A percentile compares a stretch with the other conserved stretches of the same genome.
phyloP scores from a whole-genome alignment of 441 rosid species.

The Cnidoscolus chayamansa region DNA sequence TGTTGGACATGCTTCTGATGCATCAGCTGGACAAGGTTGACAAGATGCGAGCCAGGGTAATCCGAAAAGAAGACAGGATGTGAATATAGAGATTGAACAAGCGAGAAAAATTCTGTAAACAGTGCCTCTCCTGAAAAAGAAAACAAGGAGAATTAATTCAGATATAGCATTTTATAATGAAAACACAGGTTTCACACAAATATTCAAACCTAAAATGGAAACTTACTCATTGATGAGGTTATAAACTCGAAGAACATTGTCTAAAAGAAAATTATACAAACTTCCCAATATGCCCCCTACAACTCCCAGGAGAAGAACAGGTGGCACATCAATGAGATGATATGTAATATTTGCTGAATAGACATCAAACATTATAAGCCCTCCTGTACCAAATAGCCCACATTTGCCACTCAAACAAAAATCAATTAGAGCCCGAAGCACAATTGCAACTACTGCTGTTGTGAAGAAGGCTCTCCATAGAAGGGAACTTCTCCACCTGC shows the following conservation, averaged over 20 bases:
- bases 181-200: slow-evolving; percentile 10
- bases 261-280: slow-evolving; percentile 59
- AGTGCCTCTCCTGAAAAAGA: slow-evolving; percentile 54
- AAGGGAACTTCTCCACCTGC: slow-evolving; percentile 94
- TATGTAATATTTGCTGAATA: slow-evolving; percentile 59
- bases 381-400: slow-evolving; percentile 85
- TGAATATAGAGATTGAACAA: slow-evolving; percentile 61
- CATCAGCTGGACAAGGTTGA: slow-evolving; percentile 61
- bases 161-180: slow-evolving; percentile 1
- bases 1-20: slow-evolving; percentile 74
- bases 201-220: slow-evolving; percentile 13
- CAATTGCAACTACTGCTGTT: slow-evolving; percentile 71
- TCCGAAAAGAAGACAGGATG: slow-evolving; percentile 85
- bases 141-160: slow-evolving; percentile 15
- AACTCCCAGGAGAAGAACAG: slow-evolving; percentile 69
- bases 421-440: slow-evolving; percentile 77
- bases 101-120: slow-evolving; percentile 53
- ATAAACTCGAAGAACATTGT: slow-evolving; percentile 62
- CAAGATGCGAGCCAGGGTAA: slow-evolving; percentile 82
- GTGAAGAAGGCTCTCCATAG: slow-evolving; percentile 89
- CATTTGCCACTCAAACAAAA: slow-evolving; percentile 73
- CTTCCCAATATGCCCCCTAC: slow-evolving; percentile 85
- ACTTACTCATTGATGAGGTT: slow-evolving; percentile 61
- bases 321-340: slow-evolving; percentile 65
- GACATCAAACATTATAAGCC: slow-evolving; percentile 80